These are phyloP conservation scores for Shiraia sp. DNA, from an alignment of 2,329 filamentous ascomycete genomes.

Conservation along the genomic window DNA sequence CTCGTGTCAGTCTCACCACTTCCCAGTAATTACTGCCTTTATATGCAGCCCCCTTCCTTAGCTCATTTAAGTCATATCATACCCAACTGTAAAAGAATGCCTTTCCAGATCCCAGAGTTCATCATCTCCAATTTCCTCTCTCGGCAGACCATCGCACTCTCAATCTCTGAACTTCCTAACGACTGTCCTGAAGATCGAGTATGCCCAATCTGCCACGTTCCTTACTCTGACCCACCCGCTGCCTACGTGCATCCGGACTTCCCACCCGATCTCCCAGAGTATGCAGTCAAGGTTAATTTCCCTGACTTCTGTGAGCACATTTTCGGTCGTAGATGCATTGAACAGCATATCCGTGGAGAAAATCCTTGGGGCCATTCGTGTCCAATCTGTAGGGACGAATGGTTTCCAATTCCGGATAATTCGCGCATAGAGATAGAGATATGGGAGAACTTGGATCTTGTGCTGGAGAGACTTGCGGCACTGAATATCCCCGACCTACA, in stretches of 20 bases:
- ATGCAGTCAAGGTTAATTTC: constrained; percentile 17
- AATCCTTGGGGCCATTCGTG: constrained; percentile 28
- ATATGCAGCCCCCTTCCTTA: too few relatives aligned
- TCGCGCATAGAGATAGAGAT: constrained; percentile 13
- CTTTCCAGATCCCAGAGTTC: constrained; percentile 12
- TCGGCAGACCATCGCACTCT: constrained; percentile 14
- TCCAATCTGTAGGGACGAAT: constrained; percentile 22
- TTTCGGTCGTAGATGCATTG: constrained; percentile 23
- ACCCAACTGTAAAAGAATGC: constrained; percentile 6
- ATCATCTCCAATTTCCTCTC: constrained; percentile 25
- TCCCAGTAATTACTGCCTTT: too few relatives aligned
- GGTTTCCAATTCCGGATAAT: constrained; percentile 19
- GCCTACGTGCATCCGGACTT: constrained; percentile 21
- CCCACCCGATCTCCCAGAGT: constrained; percentile 15
- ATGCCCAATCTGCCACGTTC: constrained; percentile 21
- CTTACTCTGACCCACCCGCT: constrained; percentile 17
- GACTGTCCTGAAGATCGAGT: constrained; percentile 1
- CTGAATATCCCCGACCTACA: constrained; percentile 8
- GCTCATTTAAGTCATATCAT: too few relatives aligned
- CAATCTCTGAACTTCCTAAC: constrained; percentile 7
- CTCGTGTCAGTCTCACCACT: too few relatives aligned
- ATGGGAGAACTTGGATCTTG: constrained; percentile 8
- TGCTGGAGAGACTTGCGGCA: constrained; percentile 8
- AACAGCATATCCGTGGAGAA: constrained; percentile 18
- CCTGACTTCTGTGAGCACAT: constrained; percentile 18